Conservation (phyloP, 345 rosid genomes). For the Microcos paniculata region DNA sequence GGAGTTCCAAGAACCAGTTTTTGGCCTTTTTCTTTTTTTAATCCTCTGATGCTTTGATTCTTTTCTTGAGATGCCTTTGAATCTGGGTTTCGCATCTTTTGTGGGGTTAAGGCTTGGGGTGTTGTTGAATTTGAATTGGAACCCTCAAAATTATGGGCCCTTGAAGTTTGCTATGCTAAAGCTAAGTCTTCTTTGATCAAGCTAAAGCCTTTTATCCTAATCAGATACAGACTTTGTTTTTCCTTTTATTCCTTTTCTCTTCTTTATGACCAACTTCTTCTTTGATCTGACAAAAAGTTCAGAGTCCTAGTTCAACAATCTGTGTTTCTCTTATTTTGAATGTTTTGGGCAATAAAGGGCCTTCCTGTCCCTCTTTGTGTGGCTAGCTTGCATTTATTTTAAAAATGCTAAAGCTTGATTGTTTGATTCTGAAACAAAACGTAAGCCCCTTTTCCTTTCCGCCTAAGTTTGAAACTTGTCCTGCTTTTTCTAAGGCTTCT, state of each 20-base stretch:
- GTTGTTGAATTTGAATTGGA: constrained; percentile 36
- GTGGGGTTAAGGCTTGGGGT: constrained; percentile 22
- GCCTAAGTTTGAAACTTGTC: constrained; percentile 25
- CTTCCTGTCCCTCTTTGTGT: constrained; percentile 12
- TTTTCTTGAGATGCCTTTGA: constrained; percentile 24
- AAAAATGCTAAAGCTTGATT: constrained; percentile 24
- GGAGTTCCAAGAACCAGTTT: neutral
- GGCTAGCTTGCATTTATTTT: neutral
- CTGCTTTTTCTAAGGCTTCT: constrained; percentile 16
- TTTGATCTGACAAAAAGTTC: constrained; percentile 23
- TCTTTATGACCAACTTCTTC: constrained; percentile 31
- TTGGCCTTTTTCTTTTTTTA: neutral
- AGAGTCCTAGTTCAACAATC: constrained; percentile 24
- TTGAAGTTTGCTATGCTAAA: constrained; percentile 33
- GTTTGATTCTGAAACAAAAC: constrained; percentile 21
- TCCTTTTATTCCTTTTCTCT: constrained; percentile 22
- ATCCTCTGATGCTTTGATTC: constrained; percentile 6
- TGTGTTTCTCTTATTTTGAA: constrained; percentile 33
- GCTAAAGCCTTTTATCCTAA: constrained; percentile 35
- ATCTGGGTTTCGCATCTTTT: constrained; percentile 41
- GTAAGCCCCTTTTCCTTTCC: constrained; percentile 27
- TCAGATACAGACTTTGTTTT: constrained; percentile 14
- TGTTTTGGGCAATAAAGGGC: constrained; percentile 32
- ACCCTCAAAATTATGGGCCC: constrained; percentile 32
- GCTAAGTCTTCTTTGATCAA: constrained; percentile 41